phyloP scores from a whole-genome alignment of 108 stramenopile species.

The Discostella stelligeroides region DNA sequence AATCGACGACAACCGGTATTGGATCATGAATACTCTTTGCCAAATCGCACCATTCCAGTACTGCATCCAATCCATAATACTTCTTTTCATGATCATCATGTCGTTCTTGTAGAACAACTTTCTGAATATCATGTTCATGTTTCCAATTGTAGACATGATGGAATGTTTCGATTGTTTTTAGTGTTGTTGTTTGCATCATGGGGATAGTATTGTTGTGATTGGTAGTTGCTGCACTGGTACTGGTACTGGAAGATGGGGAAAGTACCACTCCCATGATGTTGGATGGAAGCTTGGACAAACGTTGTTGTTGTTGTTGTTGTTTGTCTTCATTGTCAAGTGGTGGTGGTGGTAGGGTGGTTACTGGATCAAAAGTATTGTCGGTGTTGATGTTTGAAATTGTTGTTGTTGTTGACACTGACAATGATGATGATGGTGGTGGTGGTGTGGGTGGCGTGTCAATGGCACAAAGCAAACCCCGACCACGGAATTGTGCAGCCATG shows the following conservation, averaged over 20 bases:
- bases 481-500: slow-evolving; percentile 51
- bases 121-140: slow-evolving; percentile 39
- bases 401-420: no score
- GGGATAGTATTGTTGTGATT: no score
- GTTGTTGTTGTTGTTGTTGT: background rate
- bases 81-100: slow-evolving; percentile 16
- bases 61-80: slow-evolving; percentile 36
- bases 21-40: slow-evolving; percentile 19
- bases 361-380: no score
- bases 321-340: no score
- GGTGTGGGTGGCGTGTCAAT: slow-evolving; percentile 11
- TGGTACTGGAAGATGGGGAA: slow-evolving; percentile 1
- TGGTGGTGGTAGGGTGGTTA: no score
- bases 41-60: slow-evolving; percentile 36
- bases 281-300: slow-evolving; percentile 24
- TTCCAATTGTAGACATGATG: slow-evolving; percentile 33
- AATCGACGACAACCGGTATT: no score
- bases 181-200: slow-evolving; percentile 13
- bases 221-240: background rate
- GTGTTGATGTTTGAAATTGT: no score
- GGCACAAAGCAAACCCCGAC: slow-evolving; percentile 43
- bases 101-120: slow-evolving; percentile 10
- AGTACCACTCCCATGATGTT: slow-evolving; percentile 28
- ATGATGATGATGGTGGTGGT: background rate
- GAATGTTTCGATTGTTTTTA: slow-evolving; percentile 36